A percentile compares a stretch with the other conserved stretches of the same genome.
Conservation (phyloP, 495 filamentous ascomycete species). For the Penicillium pancosmium region DNA sequence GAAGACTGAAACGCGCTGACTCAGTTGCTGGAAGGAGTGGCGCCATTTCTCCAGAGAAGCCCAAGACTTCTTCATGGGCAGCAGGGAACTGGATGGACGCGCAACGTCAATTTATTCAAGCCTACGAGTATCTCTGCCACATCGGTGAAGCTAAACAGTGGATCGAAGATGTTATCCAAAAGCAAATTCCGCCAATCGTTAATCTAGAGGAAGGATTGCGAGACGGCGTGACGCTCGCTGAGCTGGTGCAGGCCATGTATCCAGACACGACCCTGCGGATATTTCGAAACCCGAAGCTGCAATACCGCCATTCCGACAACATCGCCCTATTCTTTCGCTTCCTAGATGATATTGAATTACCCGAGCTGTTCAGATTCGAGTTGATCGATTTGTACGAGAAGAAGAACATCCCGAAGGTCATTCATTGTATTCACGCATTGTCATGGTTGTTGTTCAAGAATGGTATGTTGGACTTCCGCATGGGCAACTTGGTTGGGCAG, state of each 20-base stretch:
- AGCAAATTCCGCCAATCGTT: constrained; percentile 91
- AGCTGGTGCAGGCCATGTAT: constrained; percentile 90
- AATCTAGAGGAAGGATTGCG: constrained; percentile 91
- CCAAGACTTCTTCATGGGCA: constrained; percentile 68
- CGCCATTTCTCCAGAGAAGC: constrained; percentile 49
- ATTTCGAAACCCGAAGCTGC: constrained; percentile 79
- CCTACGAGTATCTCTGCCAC: constrained; percentile 98
- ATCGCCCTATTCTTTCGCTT: constrained; percentile 93
- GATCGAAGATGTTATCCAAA: constrained; percentile 93
- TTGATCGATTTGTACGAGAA: constrained; percentile 98
- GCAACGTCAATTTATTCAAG: constrained; percentile 92
- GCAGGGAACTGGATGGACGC: constrained; percentile 98
- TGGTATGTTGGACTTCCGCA: constrained; percentile 90
- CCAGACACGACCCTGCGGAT: constrained; percentile 76
- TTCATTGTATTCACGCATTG: constrained; percentile 96
- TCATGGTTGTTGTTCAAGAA: constrained; percentile 96
- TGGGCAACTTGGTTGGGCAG: constrained; percentile 97
- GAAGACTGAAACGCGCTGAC: constrained; percentile 76
- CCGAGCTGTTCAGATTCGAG: constrained; percentile 98
- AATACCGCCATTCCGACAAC: constrained; percentile 97
- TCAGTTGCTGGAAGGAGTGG: constrained; percentile 52
- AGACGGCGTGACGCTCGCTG: constrained; percentile 92
- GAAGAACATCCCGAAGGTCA: constrained; percentile 99
- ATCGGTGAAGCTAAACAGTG: constrained; percentile 99
- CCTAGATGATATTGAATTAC: constrained; percentile 88